These are phyloP conservation scores for Cladosporium sphaerospermum DNA, from an alignment of 2,329 filamentous ascomycete genomes.

Conservation along the genomic window DNA sequence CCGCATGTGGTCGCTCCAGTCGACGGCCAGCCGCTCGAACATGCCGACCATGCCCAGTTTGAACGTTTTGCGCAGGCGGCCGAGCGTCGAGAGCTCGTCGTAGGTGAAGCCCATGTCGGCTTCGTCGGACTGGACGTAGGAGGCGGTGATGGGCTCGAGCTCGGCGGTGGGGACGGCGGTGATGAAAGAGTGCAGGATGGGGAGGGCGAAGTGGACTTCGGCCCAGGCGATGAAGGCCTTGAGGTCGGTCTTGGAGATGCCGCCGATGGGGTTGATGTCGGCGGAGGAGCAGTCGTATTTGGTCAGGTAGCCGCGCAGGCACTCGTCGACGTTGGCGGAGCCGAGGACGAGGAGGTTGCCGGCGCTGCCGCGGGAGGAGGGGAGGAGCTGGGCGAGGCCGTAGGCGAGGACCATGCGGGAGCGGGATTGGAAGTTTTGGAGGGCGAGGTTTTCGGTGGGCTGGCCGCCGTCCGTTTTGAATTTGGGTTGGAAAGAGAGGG, in stretches of 20 bases:
- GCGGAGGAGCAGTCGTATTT: constrained; percentile 60
- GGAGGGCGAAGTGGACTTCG: constrained; percentile 52
- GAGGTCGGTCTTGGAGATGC: constrained; percentile 61
- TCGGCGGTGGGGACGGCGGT: constrained; percentile 46
- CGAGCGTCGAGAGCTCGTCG: constrained; percentile 48
- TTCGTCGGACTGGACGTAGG: constrained; percentile 55
- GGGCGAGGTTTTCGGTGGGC: constrained; percentile 54
- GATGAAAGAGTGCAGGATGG: constrained; percentile 61
- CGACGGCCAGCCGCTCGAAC: constrained; percentile 47
- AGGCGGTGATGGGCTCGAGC: constrained; percentile 57
- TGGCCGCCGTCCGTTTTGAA: constrained; percentile 60
- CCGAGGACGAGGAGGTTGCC: constrained; percentile 60
- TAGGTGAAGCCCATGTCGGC: constrained; percentile 50
- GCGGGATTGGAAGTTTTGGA: constrained; percentile 64
- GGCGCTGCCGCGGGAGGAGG: constrained; percentile 53
- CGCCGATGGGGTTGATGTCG: constrained; percentile 57
- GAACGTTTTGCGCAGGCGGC: constrained; percentile 48
- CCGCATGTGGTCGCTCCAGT: constrained; percentile 39
- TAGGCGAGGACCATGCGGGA: constrained; percentile 62
- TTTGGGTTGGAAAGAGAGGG: constrained; percentile 54
- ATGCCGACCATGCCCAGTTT: constrained; percentile 51
- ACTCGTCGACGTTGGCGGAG: constrained; percentile 60
- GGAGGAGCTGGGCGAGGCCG: constrained; percentile 57
- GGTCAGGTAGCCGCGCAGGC: constrained; percentile 56
- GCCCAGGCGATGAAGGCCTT: constrained; percentile 67